A percentile compares a stretch with the other conserved stretches of the same genome.
phyloP scores from a whole-genome alignment of 2,329 filamentous ascomycete genomes.

The Elsinoe necatrix region DNA sequence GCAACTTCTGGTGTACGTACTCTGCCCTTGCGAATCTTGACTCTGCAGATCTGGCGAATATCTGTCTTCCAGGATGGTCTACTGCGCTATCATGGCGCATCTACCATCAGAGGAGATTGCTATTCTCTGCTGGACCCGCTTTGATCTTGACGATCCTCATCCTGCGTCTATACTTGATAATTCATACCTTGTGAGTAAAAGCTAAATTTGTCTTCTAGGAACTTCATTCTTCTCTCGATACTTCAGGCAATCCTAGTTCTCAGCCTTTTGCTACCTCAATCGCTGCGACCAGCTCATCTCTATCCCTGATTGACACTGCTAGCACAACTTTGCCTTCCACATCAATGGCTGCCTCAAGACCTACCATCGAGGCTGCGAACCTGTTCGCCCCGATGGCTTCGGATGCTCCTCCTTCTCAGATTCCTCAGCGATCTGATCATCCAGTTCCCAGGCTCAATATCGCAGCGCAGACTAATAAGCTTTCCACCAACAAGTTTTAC shows the following conservation, averaged over 20 bases:
- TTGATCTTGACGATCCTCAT: background rate
- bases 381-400: conserved; percentile 37
- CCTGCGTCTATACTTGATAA: background rate
- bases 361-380: conserved; percentile 20
- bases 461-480: conserved; percentile 34
- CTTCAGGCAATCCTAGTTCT: conserved; percentile 22
- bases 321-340: conserved; percentile 23
- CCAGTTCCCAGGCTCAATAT: conserved; percentile 35
- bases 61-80: background rate
- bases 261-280: conserved; percentile 27
- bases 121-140: background rate
- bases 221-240: conserved; percentile 20
- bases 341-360: conserved; percentile 16
- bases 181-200: background rate
- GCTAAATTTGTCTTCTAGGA: background rate
- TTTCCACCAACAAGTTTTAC: conserved; percentile 64
- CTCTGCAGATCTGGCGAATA: background rate
- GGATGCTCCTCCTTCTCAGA: conserved; percentile 34
- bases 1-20: conserved; percentile 14
- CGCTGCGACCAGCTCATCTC: conserved; percentile 20
- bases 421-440: conserved; percentile 33
- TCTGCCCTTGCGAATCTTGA: background rate
- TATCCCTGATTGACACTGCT: conserved; percentile 26
- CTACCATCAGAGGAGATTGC: background rate
- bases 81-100: background rate